These are phyloP conservation scores for Chrysoporthe austroafricana DNA, from an alignment of 2,329 filamentous ascomycete genomes.

Conservation along the genomic window DNA sequence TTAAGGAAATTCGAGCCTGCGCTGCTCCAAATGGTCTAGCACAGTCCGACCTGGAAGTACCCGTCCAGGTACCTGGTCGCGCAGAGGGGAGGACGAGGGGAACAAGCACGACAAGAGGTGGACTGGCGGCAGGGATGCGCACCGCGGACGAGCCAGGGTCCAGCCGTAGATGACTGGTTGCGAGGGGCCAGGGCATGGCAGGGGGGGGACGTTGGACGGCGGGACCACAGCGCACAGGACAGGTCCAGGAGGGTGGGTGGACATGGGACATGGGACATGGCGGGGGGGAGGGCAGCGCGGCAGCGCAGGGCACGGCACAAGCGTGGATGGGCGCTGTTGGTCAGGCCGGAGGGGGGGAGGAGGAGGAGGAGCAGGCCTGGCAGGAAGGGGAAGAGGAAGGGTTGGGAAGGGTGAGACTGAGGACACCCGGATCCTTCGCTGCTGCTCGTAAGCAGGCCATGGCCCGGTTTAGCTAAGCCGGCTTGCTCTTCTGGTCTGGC, in stretches of 20 bases:
- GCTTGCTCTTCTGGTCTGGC: conserved; percentile 26
- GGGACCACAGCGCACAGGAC: conserved; percentile 26
- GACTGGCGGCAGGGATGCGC: conserved; percentile 24
- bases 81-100: conserved; percentile 14
- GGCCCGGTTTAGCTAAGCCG: conserved; percentile 19
- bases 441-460: conserved; percentile 19
- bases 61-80: conserved; percentile 26
- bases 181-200: conserved; percentile 14
- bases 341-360: not conserved
- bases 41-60: conserved; percentile 24
- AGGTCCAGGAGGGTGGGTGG: conserved; percentile 19
- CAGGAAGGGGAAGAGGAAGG: not conserved
- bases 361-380: not conserved
- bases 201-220: conserved; percentile 19
- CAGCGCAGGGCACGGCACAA: not conserved
- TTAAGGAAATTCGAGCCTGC: conserved; percentile 43
- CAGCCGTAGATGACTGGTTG: conserved; percentile 26
- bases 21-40: conserved; percentile 26
- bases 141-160: conserved; percentile 29
- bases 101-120: conserved; percentile 17
- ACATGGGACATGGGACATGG: conserved; percentile 2
- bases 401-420: conserved; percentile 5
- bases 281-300: not conserved
- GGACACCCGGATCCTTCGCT: conserved; percentile 11
- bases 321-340: conserved; percentile 11